Evolutionary conservation across 1,284 basidiomycete species (phyloP), one percentile per base, ranked within the genome.

Genomic region (Mrakiaceae sp.): DNA sequence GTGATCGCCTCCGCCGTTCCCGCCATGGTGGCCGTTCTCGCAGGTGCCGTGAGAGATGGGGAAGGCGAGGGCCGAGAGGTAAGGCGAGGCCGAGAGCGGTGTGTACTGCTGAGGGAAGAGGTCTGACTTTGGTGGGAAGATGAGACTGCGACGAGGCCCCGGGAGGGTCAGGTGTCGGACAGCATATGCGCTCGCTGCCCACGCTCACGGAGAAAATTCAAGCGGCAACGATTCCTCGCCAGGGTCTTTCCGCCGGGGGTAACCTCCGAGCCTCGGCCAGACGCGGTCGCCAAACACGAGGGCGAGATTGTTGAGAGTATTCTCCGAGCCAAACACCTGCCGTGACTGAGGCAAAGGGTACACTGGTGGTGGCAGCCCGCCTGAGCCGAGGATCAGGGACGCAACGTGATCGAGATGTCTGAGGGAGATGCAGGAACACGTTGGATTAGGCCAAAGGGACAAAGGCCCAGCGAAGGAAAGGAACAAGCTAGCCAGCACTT

Each of bases 31-130:
- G 27, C 27, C 55, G 44, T 43, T 3, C 6, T 51, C 55, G 71
- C 81, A 81, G 68, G 76, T 76, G 6, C 89, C 88, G 71, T 92
- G 89, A 66, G 81, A 87, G 62, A 91, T 70, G 40, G 83, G 81
- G 76, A 87, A 81, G 48, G 78, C 80, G 62, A 81, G 80, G n/a
- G 86, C 83, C 0, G 86, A 85, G 39, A 91, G 43, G 11, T 43
- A 49, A 3, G 14, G 40, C 10, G 42, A 16, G 4, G 53, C 51
- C 7, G 62, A 49, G 3, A 63, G 39, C 5, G 47, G 16, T 3
- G 54, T 58, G 54, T 56, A 54, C 8, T 49, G 9, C 14, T 56
- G 59, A 1, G 51, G 16, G 52, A 43, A 42, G 3, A 59, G 11
- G n/a, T 47, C 11, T 5, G 27, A 14, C 39, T 10, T 8, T 52